Evolutionary conservation across 2,329 filamentous ascomycete species (phyloP), one percentile per base, ranked within the genome.

Genomic region (Fusarium sp.): DNA sequence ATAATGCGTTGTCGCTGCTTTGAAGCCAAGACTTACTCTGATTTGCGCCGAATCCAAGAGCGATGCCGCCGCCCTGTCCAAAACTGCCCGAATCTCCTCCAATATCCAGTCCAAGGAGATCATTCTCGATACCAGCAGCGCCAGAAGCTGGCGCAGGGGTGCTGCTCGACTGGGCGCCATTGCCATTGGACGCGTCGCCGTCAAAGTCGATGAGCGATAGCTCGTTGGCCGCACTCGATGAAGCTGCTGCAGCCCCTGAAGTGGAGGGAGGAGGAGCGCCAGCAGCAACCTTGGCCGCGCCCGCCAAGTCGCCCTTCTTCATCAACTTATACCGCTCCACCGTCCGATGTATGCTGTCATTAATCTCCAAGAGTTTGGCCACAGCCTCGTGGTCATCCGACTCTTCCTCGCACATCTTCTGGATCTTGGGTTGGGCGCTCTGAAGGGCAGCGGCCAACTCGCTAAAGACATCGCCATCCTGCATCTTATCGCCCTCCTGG

Each of bases 321-420:
- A 98, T 92, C 65, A 98, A 86, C 87, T 95, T 97, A 83, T 98
- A 99, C 74, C 97, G 88, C 84, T 98, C 95, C 65, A 98, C 94
- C 1, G 97, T 99, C 72, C 96, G 91, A 81, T 98, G 94, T 89
- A 99, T 99, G 84, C 95, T 98, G 83, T 99, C 97, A 81, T 99
- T 99, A 80, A 99, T 98, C 81, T 98, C 95, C 65, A 99, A 89
- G 13, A 99, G 88, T 84, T 98, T 98, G 50, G 95, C 94, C 7
- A 99, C 97, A 6, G 97, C 97, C 85, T 98, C 97, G 71, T 95
- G 92, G 80, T 99, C 97, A 71, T 98, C 96, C 13, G 95, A 98
- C 81, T 99, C 97, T 83, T 99, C 97, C 83, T 98, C 96, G 80
- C 96, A 98, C 96, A 99, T 99, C 85, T 95, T 98, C 82, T 98